Evolutionary conservation across 2,329 filamentous ascomycete species (phyloP).

Genomic region (Hymenoscyphus albidus): DNA sequence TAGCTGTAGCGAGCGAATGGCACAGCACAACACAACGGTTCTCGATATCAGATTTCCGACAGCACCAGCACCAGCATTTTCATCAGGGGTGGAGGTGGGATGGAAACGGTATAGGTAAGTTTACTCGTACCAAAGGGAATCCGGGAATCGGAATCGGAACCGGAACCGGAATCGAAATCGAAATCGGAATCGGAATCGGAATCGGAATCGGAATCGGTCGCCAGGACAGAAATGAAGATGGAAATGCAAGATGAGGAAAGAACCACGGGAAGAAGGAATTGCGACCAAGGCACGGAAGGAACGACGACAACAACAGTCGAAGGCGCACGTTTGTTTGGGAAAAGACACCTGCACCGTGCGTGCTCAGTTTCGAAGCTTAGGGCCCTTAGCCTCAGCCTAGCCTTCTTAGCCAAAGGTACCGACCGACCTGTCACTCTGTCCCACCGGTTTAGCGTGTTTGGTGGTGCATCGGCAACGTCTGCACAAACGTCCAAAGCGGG

Average conservation of each 20-base stretch:
- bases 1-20: neutral
- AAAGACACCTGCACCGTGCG: neutral
- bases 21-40: neutral
- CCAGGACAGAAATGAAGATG: slow-evolving; percentile 1
- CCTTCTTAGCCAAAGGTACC: neutral
- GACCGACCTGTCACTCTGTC: neutral
- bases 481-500: neutral
- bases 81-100: neutral
- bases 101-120: too few species aligned
- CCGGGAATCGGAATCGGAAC: neutral
- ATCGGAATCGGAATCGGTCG: neutral
- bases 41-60: neutral
- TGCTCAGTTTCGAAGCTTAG: neutral
- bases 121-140: too few species aligned
- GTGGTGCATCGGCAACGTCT: neutral
- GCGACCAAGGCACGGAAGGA: neutral
- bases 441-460: neutral
- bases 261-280: neutral
- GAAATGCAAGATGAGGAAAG: neutral
- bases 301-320: neutral
- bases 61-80: neutral
- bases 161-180: neutral
- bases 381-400: neutral
- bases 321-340: neutral
- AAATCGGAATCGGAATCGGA: neutral